These are phyloP conservation scores for Blastosporella zonata DNA, from an alignment of 1,284 basidiomycete species.

Conservation along the genomic window DNA sequence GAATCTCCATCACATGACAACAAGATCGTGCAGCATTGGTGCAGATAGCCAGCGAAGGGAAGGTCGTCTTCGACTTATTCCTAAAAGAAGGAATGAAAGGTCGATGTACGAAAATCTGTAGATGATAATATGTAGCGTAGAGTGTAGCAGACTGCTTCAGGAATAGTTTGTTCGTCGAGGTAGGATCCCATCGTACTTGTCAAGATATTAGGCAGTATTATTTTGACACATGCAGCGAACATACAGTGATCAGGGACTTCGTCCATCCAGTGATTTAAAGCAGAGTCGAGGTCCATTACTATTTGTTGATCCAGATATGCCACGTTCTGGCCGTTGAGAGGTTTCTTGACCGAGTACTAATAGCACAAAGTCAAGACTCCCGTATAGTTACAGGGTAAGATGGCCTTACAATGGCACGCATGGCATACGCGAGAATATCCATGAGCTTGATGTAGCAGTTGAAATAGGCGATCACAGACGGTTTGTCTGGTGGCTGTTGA, in stretches of 20 bases:
- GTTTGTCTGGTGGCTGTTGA: slow-evolving; percentile 50
- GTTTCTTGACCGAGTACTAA: slow-evolving; percentile 39
- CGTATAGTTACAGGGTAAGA: neutral
- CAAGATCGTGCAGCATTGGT: slow-evolving; percentile 65
- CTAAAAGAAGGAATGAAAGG: slow-evolving; percentile 64
- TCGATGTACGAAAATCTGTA: slow-evolving; percentile 64
- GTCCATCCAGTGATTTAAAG: slow-evolving; percentile 67
- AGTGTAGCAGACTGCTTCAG: slow-evolving; percentile 60
- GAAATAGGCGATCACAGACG: slow-evolving; percentile 54
- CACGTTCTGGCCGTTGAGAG: slow-evolving; percentile 24
- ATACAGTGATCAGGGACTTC: slow-evolving; percentile 55
- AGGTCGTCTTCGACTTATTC: slow-evolving; percentile 40
- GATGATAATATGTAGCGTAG: slow-evolving; percentile 58
- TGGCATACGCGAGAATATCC: slow-evolving; percentile 60
- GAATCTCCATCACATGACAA: slow-evolving; percentile 52
- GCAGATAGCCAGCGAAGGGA: slow-evolving; percentile 67
- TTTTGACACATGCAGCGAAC: slow-evolving; percentile 16
- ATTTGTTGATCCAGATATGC: slow-evolving; percentile 51
- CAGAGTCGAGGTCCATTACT: slow-evolving; percentile 62
- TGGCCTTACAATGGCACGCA: slow-evolving; percentile 55
- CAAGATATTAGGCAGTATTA: neutral
- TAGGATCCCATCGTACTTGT: slow-evolving; percentile 60
- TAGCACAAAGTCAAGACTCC: neutral
- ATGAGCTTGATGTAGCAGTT: slow-evolving; percentile 55
- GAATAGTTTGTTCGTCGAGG: slow-evolving; percentile 43